Conservation (phyloP, 2,329 filamentous ascomycete species). For the Arthrinium puccinioides region DNA sequence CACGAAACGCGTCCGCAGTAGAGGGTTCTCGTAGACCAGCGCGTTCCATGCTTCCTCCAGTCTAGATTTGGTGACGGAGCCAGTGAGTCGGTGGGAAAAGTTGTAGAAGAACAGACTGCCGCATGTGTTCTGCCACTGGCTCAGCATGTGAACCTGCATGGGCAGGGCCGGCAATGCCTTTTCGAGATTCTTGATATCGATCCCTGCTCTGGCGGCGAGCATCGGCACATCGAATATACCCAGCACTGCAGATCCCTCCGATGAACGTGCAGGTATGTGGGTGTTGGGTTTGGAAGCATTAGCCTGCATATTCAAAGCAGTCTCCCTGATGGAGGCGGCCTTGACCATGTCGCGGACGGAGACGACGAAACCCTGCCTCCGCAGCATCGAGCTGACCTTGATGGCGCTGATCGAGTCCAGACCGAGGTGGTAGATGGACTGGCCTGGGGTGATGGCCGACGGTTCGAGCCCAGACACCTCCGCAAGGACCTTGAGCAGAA, state of each 20-base stretch:
- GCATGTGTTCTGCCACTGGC: conserved; percentile 61
- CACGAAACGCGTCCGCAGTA: conserved; percentile 64
- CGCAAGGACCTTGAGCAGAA: conserved; percentile 41
- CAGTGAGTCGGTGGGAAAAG: conserved; percentile 44
- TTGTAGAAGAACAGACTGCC: conserved; percentile 66
- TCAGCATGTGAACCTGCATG: conserved; percentile 76
- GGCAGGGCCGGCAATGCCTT: conserved; percentile 60
- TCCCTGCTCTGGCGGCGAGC: conserved; percentile 30
- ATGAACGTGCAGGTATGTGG: too few species aligned
- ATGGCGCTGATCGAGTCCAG: conserved; percentile 90
- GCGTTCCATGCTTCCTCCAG: conserved; percentile 55
- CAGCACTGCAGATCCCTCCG: too few species aligned
- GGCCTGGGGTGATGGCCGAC: conserved; percentile 48
- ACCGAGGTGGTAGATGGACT: conserved; percentile 75
- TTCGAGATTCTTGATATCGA: conserved; percentile 42
- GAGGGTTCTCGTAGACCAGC: conserved; percentile 48
- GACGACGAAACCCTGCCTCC: conserved; percentile 53
- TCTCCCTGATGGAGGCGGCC: conserved; percentile 56
- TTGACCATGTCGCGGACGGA: conserved; percentile 65
- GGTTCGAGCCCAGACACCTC: conserved; percentile 54
- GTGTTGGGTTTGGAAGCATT: neutral
- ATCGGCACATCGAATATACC: conserved; percentile 26
- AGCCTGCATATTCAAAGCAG: conserved; percentile 34
- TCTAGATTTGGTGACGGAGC: conserved; percentile 20
- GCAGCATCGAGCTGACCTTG: conserved; percentile 67